Evolutionary conservation across 208 protist species (phyloP), one percentile per base, ranked within the genome.

Genomic region (Crithidia fasciculata): DNA sequence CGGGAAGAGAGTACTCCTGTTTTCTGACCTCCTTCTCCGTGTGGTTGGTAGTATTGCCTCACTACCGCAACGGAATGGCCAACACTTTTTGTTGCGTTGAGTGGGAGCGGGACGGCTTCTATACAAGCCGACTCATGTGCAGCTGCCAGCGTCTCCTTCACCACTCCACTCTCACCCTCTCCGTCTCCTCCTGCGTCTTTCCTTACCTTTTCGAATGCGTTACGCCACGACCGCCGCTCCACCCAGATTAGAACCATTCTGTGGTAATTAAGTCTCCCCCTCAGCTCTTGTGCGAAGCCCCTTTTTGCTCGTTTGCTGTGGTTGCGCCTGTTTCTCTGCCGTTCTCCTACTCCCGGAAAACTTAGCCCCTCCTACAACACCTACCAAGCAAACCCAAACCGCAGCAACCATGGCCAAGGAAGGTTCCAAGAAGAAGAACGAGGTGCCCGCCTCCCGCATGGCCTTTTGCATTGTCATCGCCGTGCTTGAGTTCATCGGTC

Each of bases 401-500:
- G 39, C 10, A 61, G 9, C 19, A 53, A 62, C 50, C 15, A 80
- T 65, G 61, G 55, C 66, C 1, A 67, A 74, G 77, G 68, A 77
- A 43, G 45, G 52, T 56, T 54, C 63, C 57, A 74, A 85, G 44
- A 74, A 73, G 69, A 78, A 84, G 71, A 39, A 49, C 36, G 40
- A 40, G 19, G 57, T 73, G 59, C 63, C 60, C 37, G 39, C 75
- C 5, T 18, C 36, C 53, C 65, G 62, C 52, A 55, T 64, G 45
- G 41, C 59, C 36, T 40, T 69, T 15, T 64, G 54, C 43, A 52
- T 78, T 18, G 44, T 68, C 44, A 47, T 74, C 12, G 63, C 56
- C 13, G 72, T 81, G n/a, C n/a, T 81, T 5, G 52, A 76, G 76
- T 55, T 81, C 55, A 76, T 81, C 49, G 44, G 50, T 37, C 60